Base-by-base conservation (phyloP, 2,329 filamentous ascomycete species). In the Claviceps africana region DNA sequence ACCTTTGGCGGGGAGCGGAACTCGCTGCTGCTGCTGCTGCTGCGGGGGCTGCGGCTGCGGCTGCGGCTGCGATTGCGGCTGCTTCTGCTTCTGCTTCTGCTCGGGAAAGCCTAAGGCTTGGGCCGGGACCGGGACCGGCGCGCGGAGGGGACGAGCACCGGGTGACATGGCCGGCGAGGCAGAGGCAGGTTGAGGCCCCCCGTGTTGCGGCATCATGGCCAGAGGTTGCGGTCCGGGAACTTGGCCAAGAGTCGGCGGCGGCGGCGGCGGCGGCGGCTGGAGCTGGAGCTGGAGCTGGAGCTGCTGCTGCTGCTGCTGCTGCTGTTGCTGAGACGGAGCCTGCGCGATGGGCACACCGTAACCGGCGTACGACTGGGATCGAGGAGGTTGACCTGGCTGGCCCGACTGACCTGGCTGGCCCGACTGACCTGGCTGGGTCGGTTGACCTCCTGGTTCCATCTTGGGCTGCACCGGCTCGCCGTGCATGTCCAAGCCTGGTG, bases 271-370 rank as follows among this genome's bases (percentile, higher is more conserved):
- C 50, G 47, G 49, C 30, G 40, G 52, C 33, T 51, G 53, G 37
- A 35, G 50, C 39, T 52, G 53, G 45, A 55, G 52, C 40, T n/a
- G 48, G 8, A 47, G 59, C 49, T 57, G 43, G 13, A n/a, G 49
- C 21, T 44, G 52, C 17, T 53, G 52, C 31, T 47, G 48, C 30
- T 51, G 59, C 50, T 58, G 66, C 50, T 56, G 62, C 54, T 59
- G 60, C 21, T 61, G 61, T 31, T 61, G 59, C 48, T 65, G 65
- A n/a, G 51, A 25, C 19, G 64, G 65, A 47, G 63, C 71, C 50
- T 74, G 70, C 28, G 71, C 71, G 50, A 76, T 74, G 8, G 73
- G 72, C 10, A 74, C 66, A 13, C 69, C 68, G 55, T 74, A 76
- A 39, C 65, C 65, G 25, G 69, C 61, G 51, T 71, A 72, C 8